Evolutionary conservation across 345 rosid genomes (phyloP), one percentile per base, ranked within the genome.

Genomic region (Aquilaria malaccensis): DNA sequence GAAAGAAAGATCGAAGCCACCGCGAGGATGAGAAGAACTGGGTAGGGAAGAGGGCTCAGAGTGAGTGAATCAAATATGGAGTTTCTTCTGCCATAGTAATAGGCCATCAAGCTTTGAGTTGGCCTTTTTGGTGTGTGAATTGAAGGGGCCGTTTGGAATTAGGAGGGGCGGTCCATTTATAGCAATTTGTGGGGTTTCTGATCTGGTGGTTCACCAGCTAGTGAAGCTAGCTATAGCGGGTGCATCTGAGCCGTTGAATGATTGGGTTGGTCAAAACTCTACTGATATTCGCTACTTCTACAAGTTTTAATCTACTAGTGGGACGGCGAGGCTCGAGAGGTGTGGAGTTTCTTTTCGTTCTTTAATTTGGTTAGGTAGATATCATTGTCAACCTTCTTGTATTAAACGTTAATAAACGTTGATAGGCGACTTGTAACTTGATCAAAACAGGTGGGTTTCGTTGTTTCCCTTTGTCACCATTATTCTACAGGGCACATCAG

Each of bases 31-130:
- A 81, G 31, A 30, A 94, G 96, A 22, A 89, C 97, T 6, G 97
- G 99, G 45, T 83, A 82, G 0, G 99, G 99, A 9, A 94, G 70
- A n/a, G 97, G 99, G 12, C 61, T 80, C 7, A 94, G 69, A 33
- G 86, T 72, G 81, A 93, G 84, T 3, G 72, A 76, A 48, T 89
- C 97, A 49, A 80, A 69, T 74, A 94, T 77, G 11, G 86, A 79
- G 57, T 72, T 67, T 70, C 77, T 76, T 71, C 85, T 75, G 12
- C 77, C 69, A 2, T 70, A 64, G 67, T 65, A 68, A 52, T 83
- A 68, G 3, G 70, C 76, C 78, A 78, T 80, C 22, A 2, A 31
- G 9, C 13, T 13, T 33, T 65, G 15, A 22, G 29, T 32, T 33
- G 50, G n/a, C 52, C 29, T 11, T 2, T 32, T 15, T 14, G 49